A percentile compares a stretch with the other conserved stretches of the same genome.
phyloP scores from a whole-genome alignment of 225 moss, liverwort and hornwort genomes.

The Antitrichia curtipendula region DNA sequence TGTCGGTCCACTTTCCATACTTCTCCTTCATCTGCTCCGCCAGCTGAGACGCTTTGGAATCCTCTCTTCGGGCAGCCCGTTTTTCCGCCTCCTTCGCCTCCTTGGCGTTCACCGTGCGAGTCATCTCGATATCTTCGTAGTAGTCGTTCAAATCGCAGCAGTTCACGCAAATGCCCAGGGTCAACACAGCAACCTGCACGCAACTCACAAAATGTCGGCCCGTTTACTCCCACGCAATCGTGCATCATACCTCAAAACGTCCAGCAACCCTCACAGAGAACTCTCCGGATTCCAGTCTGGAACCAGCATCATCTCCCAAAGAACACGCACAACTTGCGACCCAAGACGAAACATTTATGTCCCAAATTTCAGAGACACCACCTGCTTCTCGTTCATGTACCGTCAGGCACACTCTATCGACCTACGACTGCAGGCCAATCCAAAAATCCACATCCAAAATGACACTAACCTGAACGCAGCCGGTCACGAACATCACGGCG shows the following conservation, averaged over 20 bases:
- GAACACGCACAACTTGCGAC: background rate
- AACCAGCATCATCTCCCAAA: background rate
- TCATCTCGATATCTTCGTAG: constrained; percentile 51
- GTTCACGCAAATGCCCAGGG: constrained; percentile 48
- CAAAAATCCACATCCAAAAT: background rate
- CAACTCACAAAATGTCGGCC: background rate
- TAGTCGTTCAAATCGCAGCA: constrained; percentile 56
- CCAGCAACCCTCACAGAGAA: background rate
- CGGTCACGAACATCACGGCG: constrained; percentile 22
- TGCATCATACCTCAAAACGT: background rate
- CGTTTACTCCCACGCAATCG: background rate
- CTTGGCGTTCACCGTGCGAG: constrained; percentile 23
- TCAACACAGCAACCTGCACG: constrained; percentile 20
- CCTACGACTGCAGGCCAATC: background rate
- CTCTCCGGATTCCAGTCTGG: background rate
- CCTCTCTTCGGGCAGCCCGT: constrained; percentile 27
- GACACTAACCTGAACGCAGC: constrained; percentile 15
- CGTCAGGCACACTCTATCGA: background rate
- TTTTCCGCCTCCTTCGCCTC: constrained; percentile 35
- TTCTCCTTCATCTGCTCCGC: constrained; percentile 56
- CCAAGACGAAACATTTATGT: background rate
- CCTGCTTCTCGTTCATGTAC: background rate
- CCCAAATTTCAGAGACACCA: background rate
- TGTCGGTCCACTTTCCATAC: constrained; percentile 58
- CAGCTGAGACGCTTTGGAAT: constrained; percentile 39